Base-by-base conservation (phyloP, 805 yeast genomes). In the Phaffomyces opuntiae region DNA sequence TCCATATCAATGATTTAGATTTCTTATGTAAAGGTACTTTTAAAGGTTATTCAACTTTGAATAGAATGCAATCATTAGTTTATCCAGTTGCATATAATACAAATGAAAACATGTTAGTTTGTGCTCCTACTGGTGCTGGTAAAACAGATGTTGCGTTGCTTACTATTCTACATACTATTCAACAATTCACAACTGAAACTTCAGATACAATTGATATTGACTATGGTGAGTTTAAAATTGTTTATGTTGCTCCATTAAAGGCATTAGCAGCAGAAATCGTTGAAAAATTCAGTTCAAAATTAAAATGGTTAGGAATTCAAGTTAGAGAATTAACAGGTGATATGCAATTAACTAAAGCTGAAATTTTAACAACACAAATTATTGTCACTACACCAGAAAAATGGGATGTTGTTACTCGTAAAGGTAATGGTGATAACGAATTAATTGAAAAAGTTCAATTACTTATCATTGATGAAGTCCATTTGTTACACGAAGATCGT, bases 121-220 rank as follows among this genome's bases (percentile, higher is more conserved):
- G 97, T 78, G 96, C 97, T 0, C 97, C 97, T 1, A 90, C 97
- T 0, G 97, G 97, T 73, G 96, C 97, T 7, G 97, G 97, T 76
- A 90, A 90, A 61, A 90, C 97, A 0, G 96, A 90, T 63, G 91
- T 90, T 26, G 97, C 97, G 0, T 65, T 90, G 48, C 67, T 90
- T 35, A 72, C 96, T 0, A 80, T 90, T 50, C 67, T 90, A 43
- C 91, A 85, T 56, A 78, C 93, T 0, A 81, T 91, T 13, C 77
- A 80, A 33, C 95, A 87, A 59, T 83, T 75, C 60, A 73, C 81
- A 0, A 73, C 78, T 0, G 78, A 78, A 45, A 68, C 73, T 2
- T 75, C 67, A 5, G 80, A 73, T 21, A 72, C 73, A 1, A 56
- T 78, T 32, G 83, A 83, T 53, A 79, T 90, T 31, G 85, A 81